phyloP scores from a whole-genome alignment of 2,329 filamentous ascomycete species.

The Nemania sp. region DNA sequence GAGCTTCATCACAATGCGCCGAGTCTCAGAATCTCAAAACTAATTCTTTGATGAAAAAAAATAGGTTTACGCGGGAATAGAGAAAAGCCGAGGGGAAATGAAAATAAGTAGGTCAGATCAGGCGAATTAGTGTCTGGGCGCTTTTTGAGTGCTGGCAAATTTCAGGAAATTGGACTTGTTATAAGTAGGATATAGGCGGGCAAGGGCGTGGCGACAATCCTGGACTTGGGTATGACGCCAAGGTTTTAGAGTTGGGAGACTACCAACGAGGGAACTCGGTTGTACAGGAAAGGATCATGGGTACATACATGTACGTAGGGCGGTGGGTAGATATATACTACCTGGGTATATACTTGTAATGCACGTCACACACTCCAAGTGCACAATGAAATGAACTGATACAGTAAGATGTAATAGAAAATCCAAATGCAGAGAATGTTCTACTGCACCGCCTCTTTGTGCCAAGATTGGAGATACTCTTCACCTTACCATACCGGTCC shows the following conservation, averaged over 20 bases:
- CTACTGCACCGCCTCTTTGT: too few species aligned
- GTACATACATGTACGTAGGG: too few species aligned
- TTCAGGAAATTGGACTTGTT: conserved; percentile 3
- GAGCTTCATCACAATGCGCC: conserved; percentile 46
- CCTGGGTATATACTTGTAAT: too few species aligned
- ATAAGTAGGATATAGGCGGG: neutral
- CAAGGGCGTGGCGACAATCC: neutral
- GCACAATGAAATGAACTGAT: too few species aligned
- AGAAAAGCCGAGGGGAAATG: neutral
- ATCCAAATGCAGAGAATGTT: too few species aligned
- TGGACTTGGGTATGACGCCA: neutral
- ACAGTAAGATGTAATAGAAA: too few species aligned
- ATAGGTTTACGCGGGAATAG: conserved; percentile 2
- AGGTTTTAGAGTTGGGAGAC: neutral
- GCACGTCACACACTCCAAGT: too few species aligned
- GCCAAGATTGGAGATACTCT: too few species aligned
- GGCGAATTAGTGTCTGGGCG: conserved; percentile 13
- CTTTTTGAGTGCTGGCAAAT: neutral
- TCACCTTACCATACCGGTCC: too few species aligned
- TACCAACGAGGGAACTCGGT: neutral
- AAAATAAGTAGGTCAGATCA: neutral
- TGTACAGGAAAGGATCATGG: too few species aligned
- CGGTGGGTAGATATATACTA: too few species aligned
- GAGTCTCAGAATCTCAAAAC: too few species aligned
- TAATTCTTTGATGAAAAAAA: conserved; percentile 14